Base-by-base conservation (phyloP, 2,329 filamentous ascomycete genomes). In the Raffaelea arxii region DNA sequence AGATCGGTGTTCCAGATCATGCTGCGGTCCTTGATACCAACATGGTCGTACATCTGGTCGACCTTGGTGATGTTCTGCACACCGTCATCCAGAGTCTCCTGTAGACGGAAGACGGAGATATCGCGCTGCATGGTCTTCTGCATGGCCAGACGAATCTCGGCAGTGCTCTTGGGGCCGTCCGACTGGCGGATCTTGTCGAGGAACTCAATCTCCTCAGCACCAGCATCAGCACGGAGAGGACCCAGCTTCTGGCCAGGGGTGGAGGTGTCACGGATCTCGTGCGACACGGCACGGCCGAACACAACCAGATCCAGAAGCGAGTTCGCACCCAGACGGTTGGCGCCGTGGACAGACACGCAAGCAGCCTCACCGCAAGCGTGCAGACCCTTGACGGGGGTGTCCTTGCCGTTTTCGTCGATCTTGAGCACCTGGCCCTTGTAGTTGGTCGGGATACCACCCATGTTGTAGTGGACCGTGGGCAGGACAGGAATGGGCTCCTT, bases 1-100 rank as follows among this genome's bases (percentile, higher is more conserved):
- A 97, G 80, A 62, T 97, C 91, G 22, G 86, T 89, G 81, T 97
- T 97, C 91, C 91, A 97, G 74, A 97, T 97, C 91, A 97, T 96
- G 77, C 87, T 94, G 68, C 92, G 86, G 69, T 97, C 91, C 80
- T 95, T 94, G 72, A 87, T 96, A 61, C 88, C 87, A 57, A 97
- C 84, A 62, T 96, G 75, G 58, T 75, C 69, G 71, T 85, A 97
- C 59, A 74, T 77, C 58, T 77, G 68, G 65, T 97, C 91, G 57
- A 97, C 87, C 56, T 88, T 81, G 54, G 71, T 80, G 66, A 97
- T 92, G 74, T 82, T 90, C 68, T 75, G 73, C 52, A 95, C 90
- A 78, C 91, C 91, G 69, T 96, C 86, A 57, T 96, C 88, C 65
- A 97, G 78, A 56, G 82, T 88, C 68, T 94, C 85, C 61, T 97